Evolutionary conservation across 2,329 filamentous ascomycete genomes (phyloP), one percentile per base, ranked within the genome.

Genomic region (Apiospora saccharicola): DNA sequence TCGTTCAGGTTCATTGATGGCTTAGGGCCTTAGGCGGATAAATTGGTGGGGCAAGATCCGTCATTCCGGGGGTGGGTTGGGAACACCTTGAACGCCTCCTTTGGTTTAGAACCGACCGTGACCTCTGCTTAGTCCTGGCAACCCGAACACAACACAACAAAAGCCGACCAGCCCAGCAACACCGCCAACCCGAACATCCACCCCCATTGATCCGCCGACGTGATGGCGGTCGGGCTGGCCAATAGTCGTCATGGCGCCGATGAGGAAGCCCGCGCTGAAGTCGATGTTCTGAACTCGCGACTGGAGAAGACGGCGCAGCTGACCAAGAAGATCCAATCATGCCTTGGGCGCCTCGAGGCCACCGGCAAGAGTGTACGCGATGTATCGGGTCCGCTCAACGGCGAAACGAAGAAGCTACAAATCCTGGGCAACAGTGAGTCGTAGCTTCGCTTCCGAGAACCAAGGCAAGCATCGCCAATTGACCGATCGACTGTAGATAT

Each of bases 271-370:
- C 86, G 90, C 72, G 91, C 91, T 67, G 91, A 93, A 81, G 91
- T 93, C 71, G 91, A 93, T 76, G 91, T 93, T 43, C 85, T 93
- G 68, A 92, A 91, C 77, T 92, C 90, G 71, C 87, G 91, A 51
- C 90, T 98, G 74, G 94, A 97, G 78, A 98, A 98, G 88, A 97
- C 97, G 77, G 93, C 95, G 73, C 91, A 94, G 79, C 89, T 98
- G 81, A 98, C 95, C 44, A 98, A 96, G 86, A 98, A 97, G 86
- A 98, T 99, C 71, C 93, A 97, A 82, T 92, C 93, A 41, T 97
- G 94, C 70, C 88, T 98, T 76, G 90, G 91, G 49, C 90, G 95
- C 71, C 87, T 99, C 46, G 95, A 98, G 78, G 90, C 92, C 49
- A 97, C 94, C 70, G 96, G 96, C 24, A 94, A 95, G 83, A 95